These are phyloP conservation scores for Alternaria gansuensis DNA, from an alignment of 2,329 filamentous ascomycete species.

Conservation along the genomic window DNA sequence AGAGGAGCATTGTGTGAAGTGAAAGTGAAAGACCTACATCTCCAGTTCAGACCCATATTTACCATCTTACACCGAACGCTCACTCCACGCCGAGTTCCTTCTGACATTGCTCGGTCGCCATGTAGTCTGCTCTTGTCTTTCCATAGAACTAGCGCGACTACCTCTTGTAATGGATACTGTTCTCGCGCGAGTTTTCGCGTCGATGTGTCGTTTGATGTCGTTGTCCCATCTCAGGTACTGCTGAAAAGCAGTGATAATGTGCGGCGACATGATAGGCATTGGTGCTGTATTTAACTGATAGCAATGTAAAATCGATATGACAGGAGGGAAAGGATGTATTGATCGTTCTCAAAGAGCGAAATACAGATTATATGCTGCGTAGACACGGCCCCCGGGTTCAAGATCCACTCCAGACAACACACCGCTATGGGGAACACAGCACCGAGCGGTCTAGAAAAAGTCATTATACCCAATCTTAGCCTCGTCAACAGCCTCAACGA, in stretches of 20 bases:
- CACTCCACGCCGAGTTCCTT: slow-evolving; percentile 8
- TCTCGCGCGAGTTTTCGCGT: slow-evolving; percentile 17
- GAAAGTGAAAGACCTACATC: slow-evolving; percentile 9
- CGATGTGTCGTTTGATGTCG: slow-evolving; percentile 18
- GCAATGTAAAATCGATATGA: background rate
- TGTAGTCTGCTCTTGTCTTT: slow-evolving; percentile 3
- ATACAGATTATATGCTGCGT: background rate
- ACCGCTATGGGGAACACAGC: background rate
- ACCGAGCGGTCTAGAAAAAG: slow-evolving; percentile 7
- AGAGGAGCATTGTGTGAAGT: background rate
- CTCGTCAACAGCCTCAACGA: slow-evolving; percentile 4
- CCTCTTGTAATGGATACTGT: slow-evolving; percentile 14
- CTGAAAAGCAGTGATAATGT: slow-evolving; percentile 19
- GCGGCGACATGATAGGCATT: slow-evolving; percentile 19
- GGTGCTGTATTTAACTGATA: background rate
- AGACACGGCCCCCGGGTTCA: background rate
- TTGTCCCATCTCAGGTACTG: slow-evolving; percentile 19
- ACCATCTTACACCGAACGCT: background rate
- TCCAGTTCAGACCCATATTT: background rate
- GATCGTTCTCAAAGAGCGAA: background rate
- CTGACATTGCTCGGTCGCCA: slow-evolving; percentile 7
- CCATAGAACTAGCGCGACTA: background rate
- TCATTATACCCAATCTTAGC: slow-evolving; percentile 1
- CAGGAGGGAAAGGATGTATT: background rate
- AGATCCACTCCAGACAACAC: slow-evolving; percentile 8